These are phyloP conservation scores for Diaporthe citriasiana DNA, from an alignment of 2,329 filamentous ascomycete species.

Conservation along the genomic window DNA sequence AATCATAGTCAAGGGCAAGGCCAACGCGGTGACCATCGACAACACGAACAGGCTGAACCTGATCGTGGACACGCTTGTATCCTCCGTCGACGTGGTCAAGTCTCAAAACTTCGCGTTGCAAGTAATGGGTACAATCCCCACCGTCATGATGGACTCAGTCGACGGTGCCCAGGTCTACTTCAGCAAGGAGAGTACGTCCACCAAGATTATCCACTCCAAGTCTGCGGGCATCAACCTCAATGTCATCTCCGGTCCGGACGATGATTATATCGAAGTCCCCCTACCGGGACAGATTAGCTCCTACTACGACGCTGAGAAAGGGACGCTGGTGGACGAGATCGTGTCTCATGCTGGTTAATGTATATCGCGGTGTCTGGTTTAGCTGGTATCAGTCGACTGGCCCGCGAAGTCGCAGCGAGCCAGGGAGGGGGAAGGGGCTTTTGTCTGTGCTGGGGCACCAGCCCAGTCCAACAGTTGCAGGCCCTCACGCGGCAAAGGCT, in stretches of 20 bases:
- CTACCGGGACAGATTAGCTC: slow-evolving; percentile 92
- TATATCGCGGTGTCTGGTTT: background rate
- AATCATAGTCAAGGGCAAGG: slow-evolving; percentile 90
- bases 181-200: slow-evolving; percentile 80
- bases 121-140: slow-evolving; percentile 87
- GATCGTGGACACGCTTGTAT: slow-evolving; percentile 90
- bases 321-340: slow-evolving; percentile 89
- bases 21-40: slow-evolving; percentile 96
- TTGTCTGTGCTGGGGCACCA: background rate
- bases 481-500: background rate
- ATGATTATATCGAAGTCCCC: slow-evolving; percentile 89
- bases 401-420: background rate
- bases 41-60: slow-evolving; percentile 88
- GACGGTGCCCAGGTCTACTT: slow-evolving; percentile 92
- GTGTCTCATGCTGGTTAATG: slow-evolving; percentile 89
- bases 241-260: slow-evolving; percentile 77
- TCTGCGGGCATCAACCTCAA: slow-evolving; percentile 90
- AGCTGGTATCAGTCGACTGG: background rate
- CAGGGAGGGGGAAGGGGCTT: too few relatives aligned
- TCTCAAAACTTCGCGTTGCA: slow-evolving; percentile 95
- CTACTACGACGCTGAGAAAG: slow-evolving; percentile 77
- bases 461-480: background rate
- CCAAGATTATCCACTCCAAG: slow-evolving; percentile 92
- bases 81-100: slow-evolving; percentile 95
- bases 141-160: slow-evolving; percentile 91